Percentiles rank a stretch among this genome's conserved stretches.
phyloP scores from a whole-genome alignment of 805 yeast species.

The Candida nitratophila region DNA sequence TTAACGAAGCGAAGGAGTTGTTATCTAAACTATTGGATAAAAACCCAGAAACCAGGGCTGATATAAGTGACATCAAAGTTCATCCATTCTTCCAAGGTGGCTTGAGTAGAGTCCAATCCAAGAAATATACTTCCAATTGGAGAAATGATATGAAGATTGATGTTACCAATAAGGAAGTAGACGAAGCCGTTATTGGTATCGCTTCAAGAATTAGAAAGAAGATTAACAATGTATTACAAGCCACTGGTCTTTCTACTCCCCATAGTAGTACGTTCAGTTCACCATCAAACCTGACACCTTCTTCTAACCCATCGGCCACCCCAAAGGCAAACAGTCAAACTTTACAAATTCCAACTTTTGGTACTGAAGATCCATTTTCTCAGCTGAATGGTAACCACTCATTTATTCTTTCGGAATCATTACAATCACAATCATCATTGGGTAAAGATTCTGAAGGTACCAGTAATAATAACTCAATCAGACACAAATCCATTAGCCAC shows the following conservation, averaged over 20 bases:
- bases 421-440: not conserved
- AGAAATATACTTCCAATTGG: constrained; percentile 23
- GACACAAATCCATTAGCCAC: constrained; percentile 11
- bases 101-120: constrained; percentile 18
- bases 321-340: not conserved
- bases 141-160: constrained; percentile 36
- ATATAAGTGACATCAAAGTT: constrained; percentile 61
- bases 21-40: constrained; percentile 57
- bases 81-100: constrained; percentile 57
- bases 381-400: not conserved
- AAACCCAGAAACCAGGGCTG: constrained; percentile 61
- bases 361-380: not conserved
- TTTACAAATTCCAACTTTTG: not conserved
- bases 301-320: not conserved
- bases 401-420: constrained; percentile 1
- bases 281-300: not conserved
- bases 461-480: not conserved
- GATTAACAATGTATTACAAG: constrained; percentile 13
- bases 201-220: constrained; percentile 56
- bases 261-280: not conserved
- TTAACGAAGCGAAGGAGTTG: constrained; percentile 48
- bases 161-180: constrained; percentile 61
- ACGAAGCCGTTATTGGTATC: constrained; percentile 77
- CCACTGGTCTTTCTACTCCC: not conserved
- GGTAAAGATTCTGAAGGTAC: not conserved